phyloP scores from a whole-genome alignment of 345 rosid genomes.

The Clarkia xantiana region DNA sequence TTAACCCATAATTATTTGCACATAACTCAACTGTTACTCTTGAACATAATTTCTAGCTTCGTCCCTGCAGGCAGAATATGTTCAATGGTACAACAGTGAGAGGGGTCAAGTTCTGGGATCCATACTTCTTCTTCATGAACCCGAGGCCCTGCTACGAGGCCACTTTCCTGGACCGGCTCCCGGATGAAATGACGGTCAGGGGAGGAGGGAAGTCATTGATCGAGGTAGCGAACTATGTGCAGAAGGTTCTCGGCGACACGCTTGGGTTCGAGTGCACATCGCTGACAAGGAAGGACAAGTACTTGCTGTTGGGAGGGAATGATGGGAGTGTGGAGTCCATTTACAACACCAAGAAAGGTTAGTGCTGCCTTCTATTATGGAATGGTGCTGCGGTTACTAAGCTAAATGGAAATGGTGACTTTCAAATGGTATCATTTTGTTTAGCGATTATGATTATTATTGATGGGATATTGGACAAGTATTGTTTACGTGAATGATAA shows the following conservation, averaged over 20 bases:
- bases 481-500: no score
- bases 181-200: constrained; percentile 62
- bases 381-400: no score
- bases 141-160: constrained; percentile 69
- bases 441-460: no score
- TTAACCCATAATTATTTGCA: no score
- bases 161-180: constrained; percentile 66
- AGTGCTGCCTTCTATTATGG: not conserved
- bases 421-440: no score
- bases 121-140: constrained; percentile 86
- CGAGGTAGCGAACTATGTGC: constrained; percentile 91
- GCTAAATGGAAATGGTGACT: no score
- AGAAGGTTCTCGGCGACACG: constrained; percentile 47
- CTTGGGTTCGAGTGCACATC: constrained; percentile 68
- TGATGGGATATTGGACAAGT: no score
- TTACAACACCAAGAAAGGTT: constrained; percentile 22
- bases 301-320: constrained; percentile 64
- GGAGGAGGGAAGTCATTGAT: constrained; percentile 69
- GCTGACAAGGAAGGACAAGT: constrained; percentile 78
- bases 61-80: constrained; percentile 54
- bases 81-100: constrained; percentile 82
- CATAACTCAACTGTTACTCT: no score
- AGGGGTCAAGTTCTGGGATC: constrained; percentile 90
- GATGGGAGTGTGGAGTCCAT: constrained; percentile 90
- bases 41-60: no score